Conservation (phyloP, 2,329 filamentous ascomycete genomes). For the Penicillium oxalicum region DNA sequence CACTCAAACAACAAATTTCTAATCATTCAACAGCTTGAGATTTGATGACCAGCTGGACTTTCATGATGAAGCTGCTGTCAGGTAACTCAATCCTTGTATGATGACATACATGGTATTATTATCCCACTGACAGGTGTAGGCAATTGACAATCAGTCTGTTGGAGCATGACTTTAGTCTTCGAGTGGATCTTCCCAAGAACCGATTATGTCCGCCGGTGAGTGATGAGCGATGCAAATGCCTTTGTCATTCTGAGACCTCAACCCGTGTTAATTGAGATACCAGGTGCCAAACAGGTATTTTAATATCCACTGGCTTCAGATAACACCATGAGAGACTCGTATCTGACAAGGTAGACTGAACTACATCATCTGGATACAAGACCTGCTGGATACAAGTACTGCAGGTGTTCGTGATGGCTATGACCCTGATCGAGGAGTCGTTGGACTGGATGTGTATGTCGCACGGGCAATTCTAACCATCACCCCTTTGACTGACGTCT, state of each 20-base stretch:
- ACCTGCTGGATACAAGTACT: slow-evolving; percentile 65
- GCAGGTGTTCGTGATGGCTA: slow-evolving; percentile 46
- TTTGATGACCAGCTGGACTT: slow-evolving; percentile 67
- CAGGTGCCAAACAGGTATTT: slow-evolving; percentile 44
- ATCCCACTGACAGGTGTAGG: slow-evolving; percentile 29
- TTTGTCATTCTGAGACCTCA: background rate
- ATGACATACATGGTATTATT: background rate
- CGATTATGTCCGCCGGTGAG: slow-evolving; percentile 78
- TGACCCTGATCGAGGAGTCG: slow-evolving; percentile 50
- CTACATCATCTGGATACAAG: slow-evolving; percentile 85
- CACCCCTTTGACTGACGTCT: slow-evolving; percentile 7
- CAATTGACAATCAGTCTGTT: slow-evolving; percentile 73
- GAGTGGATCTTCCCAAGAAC: slow-evolving; percentile 65
- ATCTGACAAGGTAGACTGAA: slow-evolving; percentile 56
- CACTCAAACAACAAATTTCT: slow-evolving; percentile 1
- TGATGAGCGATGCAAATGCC: background rate
- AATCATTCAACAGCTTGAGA: slow-evolving; percentile 41
- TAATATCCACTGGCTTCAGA: background rate
- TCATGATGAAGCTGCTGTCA: slow-evolving; percentile 66
- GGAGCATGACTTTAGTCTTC: slow-evolving; percentile 65
- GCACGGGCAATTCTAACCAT: background rate
- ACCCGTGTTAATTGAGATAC: background rate
- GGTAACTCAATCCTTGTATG: slow-evolving; percentile 46
- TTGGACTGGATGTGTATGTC: slow-evolving; percentile 67
- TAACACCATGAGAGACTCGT: background rate